These are phyloP conservation scores for Lunasporangiospora selenospora DNA, from an alignment of 192 early-diverging fungal species.

Conservation along the genomic window DNA sequence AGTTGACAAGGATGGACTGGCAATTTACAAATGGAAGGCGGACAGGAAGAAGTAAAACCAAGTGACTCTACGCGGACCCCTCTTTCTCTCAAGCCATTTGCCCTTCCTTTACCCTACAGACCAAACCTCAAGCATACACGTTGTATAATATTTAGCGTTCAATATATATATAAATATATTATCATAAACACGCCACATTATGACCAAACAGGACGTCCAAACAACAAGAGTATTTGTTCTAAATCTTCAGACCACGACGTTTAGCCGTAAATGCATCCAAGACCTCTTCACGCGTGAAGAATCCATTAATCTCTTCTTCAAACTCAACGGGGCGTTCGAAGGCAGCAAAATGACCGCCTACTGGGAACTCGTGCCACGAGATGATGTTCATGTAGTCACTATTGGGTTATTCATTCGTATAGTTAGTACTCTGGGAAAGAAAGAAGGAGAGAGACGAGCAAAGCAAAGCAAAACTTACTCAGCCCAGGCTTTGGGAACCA, in stretches of 20 bases:
- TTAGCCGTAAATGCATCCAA: constrained; percentile 41
- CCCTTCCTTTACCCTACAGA: not conserved
- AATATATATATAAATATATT: too few relatives aligned
- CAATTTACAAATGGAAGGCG: constrained; percentile 93
- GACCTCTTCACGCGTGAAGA: constrained; percentile 25
- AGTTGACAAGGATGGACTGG: constrained; percentile 77
- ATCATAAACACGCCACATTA: too few relatives aligned
- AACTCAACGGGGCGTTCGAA: constrained; percentile 63
- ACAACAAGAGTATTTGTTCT: not conserved
- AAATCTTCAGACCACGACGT: constrained; percentile 29
- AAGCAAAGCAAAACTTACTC: constrained; percentile 19
- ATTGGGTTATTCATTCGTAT: constrained; percentile 12
- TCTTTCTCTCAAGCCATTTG: too few relatives aligned
- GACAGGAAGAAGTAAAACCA: constrained; percentile 86
- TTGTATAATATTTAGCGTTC: too few relatives aligned
- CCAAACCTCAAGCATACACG: too few relatives aligned
- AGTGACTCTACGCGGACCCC: too few relatives aligned
- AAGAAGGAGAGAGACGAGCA: not conserved
- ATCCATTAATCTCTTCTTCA: constrained; percentile 57
- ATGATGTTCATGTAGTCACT: constrained; percentile 52
- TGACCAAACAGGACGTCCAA: not conserved
- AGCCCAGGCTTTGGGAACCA: constrained; percentile 50
- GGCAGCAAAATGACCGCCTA: constrained; percentile 72
- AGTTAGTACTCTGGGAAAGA: not conserved
- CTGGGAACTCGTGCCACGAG: constrained; percentile 49